Evolutionary conservation across 2,329 filamentous ascomycete genomes (phyloP).

Genomic region (Pseudogymnoascus sp.): DNA sequence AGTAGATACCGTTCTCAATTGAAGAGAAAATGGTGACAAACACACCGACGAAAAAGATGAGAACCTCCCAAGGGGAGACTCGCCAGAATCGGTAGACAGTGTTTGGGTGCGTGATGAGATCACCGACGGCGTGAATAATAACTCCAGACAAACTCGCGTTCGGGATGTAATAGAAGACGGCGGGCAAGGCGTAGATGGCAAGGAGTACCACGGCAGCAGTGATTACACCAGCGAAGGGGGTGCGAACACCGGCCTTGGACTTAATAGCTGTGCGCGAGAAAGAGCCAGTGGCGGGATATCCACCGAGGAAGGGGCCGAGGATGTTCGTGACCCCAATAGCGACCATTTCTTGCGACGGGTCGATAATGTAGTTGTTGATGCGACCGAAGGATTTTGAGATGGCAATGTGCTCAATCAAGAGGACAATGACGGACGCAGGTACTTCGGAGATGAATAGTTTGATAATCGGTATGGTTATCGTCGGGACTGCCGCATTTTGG

Average conservation of each 20-base stretch:
- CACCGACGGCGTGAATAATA: slow-evolving; percentile 92
- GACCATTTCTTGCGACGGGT: slow-evolving; percentile 92
- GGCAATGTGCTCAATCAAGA: slow-evolving; percentile 93
- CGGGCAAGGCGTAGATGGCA: slow-evolving; percentile 80
- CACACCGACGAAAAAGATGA: slow-evolving; percentile 91
- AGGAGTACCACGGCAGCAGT: slow-evolving; percentile 79
- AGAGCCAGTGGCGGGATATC: slow-evolving; percentile 86
- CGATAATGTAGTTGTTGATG: slow-evolving; percentile 92
- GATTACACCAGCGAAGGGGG: slow-evolving; percentile 82
- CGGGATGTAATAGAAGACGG: slow-evolving; percentile 91
- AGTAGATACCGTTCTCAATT: slow-evolving; percentile 91
- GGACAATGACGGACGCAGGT: slow-evolving; percentile 83
- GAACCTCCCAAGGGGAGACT: slow-evolving; percentile 79
- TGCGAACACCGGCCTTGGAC: slow-evolving; percentile 90
- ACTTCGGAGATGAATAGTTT: slow-evolving; percentile 62
- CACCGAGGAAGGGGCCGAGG: slow-evolving; percentile 84
- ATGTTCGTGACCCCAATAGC: slow-evolving; percentile 89
- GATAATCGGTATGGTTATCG: slow-evolving; percentile 59
- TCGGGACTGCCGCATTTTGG: slow-evolving; percentile 66
- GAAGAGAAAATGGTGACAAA: slow-evolving; percentile 78
- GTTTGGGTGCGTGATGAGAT: slow-evolving; percentile 84
- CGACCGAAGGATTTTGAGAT: slow-evolving; percentile 96
- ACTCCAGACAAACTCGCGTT: slow-evolving; percentile 73
- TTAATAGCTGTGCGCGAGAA: slow-evolving; percentile 97
- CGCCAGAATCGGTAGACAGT: slow-evolving; percentile 93